Evolutionary conservation across 495 filamentous ascomycete species (phyloP), one percentile per base, ranked within the genome.

Genomic region (Penicillium salamii): DNA sequence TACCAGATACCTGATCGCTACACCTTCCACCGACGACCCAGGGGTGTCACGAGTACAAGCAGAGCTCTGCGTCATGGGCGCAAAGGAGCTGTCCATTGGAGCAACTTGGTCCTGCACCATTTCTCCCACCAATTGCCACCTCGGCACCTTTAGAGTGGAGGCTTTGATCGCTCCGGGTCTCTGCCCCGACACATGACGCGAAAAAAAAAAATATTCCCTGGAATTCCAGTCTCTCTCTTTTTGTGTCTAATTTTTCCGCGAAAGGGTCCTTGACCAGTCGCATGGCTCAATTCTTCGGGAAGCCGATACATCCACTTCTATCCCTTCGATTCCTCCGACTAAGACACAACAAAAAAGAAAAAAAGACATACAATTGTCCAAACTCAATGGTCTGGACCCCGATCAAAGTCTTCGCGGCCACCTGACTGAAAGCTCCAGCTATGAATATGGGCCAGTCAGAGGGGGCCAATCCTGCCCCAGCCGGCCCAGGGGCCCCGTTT

Each of bases 51-150:
- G 46, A 33, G 46, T 42, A 37, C 20, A 36, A 7, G 5, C 33
- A 45, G 42, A 53, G 29, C 40, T 46, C 43, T 53, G 32, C 49
- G 43, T 56, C 49, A 45, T 54, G 36, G 42, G 24, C 17, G 23
- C 43, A 31, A 18, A 39, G 55, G 57, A 59, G 63, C 60, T 62
- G 45, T 18, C 23, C 2, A 52, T 56, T 48, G 53, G 53, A 42
- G 49, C 32, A 20, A 18, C 39, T 37, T 46, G 46, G 31, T 31
- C 14, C 44, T 50, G 62, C 55, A 8, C 50, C 45, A 20, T 50
- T 59, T 62, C 49, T 62, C 63, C 66, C 69, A 67, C 66, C 69
- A 71, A 71, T 72, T 28, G 59, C n/a, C 15, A 3, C 1, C 55
- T 68, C 61, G 61, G 62, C 48, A 59, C 54, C 32, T 15, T n/a